These are phyloP conservation scores for Rhodosporidiobolus odoratus DNA, from an alignment of 768 basidiomycete species.

Conservation along the genomic window DNA sequence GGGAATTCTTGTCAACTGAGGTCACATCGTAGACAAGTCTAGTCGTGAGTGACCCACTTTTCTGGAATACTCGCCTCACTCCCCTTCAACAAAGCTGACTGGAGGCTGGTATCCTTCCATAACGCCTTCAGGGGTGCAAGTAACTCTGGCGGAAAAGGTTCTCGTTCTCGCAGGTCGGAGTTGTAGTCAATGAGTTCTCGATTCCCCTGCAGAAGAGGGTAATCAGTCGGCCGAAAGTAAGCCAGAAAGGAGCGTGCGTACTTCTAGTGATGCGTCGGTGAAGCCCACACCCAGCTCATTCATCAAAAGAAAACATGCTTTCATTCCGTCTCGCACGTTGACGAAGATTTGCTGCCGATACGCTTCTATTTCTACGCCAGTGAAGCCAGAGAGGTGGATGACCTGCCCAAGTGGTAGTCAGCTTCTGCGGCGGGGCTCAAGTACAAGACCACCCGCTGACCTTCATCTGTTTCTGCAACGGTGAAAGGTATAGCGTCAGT, in stretches of 20 bases:
- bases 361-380: conserved; percentile 71
- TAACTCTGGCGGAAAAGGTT: conserved; percentile 68
- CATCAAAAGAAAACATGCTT: conserved; percentile 68
- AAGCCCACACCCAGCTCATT: conserved; percentile 79
- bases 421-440: no score
- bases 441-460: neutral
- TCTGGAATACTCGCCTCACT: conserved; percentile 87
- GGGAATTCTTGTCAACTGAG: neutral
- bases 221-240: no score
- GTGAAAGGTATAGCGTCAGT: neutral
- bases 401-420: conserved; percentile 52
- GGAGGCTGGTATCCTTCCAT: conserved; percentile 70
- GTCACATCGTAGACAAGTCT: conserved; percentile 38
- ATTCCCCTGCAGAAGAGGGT: conserved; percentile 46
- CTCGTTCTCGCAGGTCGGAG: conserved; percentile 67
- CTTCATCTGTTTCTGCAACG: conserved; percentile 39
- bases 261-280: conserved; percentile 54
- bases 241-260: conserved; percentile 23
- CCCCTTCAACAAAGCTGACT: conserved; percentile 69
- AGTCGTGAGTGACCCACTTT: conserved; percentile 92
- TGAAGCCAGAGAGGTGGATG: conserved; percentile 83
- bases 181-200: conserved; percentile 64
- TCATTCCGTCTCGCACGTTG: conserved; percentile 81
- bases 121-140: conserved; percentile 66
- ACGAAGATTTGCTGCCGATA: conserved; percentile 89